Conservation (phyloP, 192 early-diverging fungal species). For the Lobosporangium transversale region DNA sequence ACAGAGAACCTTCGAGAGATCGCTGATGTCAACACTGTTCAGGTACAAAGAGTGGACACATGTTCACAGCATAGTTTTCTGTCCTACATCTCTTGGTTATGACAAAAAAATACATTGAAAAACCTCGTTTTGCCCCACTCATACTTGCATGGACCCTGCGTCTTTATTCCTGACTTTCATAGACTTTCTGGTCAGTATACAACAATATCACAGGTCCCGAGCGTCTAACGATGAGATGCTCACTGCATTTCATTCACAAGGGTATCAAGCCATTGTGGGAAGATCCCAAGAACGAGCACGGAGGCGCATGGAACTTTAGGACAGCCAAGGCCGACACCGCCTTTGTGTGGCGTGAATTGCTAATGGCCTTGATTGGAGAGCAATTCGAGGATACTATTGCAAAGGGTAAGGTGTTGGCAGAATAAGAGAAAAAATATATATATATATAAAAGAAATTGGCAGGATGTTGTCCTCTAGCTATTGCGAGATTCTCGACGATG, state of each 20-base stretch:
- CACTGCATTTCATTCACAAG: slow-evolving; percentile 62
- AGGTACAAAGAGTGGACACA: slow-evolving; percentile 30
- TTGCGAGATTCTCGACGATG: too few relatives aligned
- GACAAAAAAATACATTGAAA: background rate
- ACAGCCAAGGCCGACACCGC: slow-evolving; percentile 56
- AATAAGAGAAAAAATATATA: slow-evolving; percentile 4
- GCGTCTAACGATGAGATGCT: slow-evolving; percentile 43
- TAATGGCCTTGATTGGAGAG: slow-evolving; percentile 62
- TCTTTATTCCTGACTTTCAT: background rate
- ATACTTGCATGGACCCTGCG: background rate
- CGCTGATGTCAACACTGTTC: slow-evolving; percentile 58
- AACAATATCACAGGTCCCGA: slow-evolving; percentile 62
- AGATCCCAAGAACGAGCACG: slow-evolving; percentile 62
- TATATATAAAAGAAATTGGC: too few relatives aligned
- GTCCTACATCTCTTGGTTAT: background rate
- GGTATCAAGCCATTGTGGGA: slow-evolving; percentile 62
- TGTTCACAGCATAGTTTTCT: background rate
- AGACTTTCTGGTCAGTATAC: slow-evolving; percentile 61
- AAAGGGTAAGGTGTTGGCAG: slow-evolving; percentile 51
- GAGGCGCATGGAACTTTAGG: slow-evolving; percentile 62
- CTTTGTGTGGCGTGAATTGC: slow-evolving; percentile 59
- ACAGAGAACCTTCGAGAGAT: slow-evolving; percentile 57
- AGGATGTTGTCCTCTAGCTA: too few relatives aligned
- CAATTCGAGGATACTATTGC: slow-evolving; percentile 58
- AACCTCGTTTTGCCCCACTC: slow-evolving; percentile 9